phyloP scores from a whole-genome alignment of 2,329 filamentous ascomycete genomes.

The Sarocladium oryzae region DNA sequence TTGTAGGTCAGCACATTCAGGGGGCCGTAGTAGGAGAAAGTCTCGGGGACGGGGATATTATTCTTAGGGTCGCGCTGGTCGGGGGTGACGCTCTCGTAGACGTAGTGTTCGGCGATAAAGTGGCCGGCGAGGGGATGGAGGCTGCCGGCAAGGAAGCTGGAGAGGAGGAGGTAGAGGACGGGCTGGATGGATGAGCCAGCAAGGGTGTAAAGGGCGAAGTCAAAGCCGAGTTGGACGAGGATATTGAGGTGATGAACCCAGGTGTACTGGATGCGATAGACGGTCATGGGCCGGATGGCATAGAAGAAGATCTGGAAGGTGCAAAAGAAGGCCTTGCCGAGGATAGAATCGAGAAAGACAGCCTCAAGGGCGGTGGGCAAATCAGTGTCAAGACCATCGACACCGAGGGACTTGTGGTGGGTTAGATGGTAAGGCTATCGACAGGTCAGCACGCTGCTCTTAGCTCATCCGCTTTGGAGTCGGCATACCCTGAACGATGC shows the following conservation, averaged over 20 bases:
- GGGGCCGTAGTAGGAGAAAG: slow-evolving; percentile 92
- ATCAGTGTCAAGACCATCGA: slow-evolving; percentile 93
- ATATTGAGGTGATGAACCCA: slow-evolving; percentile 81
- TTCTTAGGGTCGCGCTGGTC: slow-evolving; percentile 52
- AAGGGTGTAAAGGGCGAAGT: slow-evolving; percentile 58
- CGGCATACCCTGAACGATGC: slow-evolving; percentile 77
- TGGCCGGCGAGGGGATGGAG: slow-evolving; percentile 93
- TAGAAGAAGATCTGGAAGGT: slow-evolving; percentile 99
- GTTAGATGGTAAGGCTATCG: slow-evolving; percentile 87
- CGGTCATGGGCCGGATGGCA: slow-evolving; percentile 87
- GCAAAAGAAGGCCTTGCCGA: slow-evolving; percentile 97
- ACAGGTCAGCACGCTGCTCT: slow-evolving; percentile 16
- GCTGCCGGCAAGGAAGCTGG: slow-evolving; percentile 87
- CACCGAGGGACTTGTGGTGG: slow-evolving; percentile 96
- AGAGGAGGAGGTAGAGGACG: slow-evolving; percentile 77
- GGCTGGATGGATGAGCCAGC: slow-evolving; percentile 50
- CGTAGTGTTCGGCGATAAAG: slow-evolving; percentile 97
- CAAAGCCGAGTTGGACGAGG: slow-evolving; percentile 67
- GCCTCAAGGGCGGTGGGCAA: slow-evolving; percentile 89
- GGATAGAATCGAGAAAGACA: slow-evolving; percentile 85
- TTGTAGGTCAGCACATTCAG: slow-evolving; percentile 95
- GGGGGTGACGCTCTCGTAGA: slow-evolving; percentile 59
- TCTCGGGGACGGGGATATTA: slow-evolving; percentile 72
- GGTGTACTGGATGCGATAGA: slow-evolving; percentile 86
- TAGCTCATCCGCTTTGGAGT: neutral